phyloP scores from a whole-genome alignment of 495 filamentous ascomycete species.

The Hyaloscypha bicolor region DNA sequence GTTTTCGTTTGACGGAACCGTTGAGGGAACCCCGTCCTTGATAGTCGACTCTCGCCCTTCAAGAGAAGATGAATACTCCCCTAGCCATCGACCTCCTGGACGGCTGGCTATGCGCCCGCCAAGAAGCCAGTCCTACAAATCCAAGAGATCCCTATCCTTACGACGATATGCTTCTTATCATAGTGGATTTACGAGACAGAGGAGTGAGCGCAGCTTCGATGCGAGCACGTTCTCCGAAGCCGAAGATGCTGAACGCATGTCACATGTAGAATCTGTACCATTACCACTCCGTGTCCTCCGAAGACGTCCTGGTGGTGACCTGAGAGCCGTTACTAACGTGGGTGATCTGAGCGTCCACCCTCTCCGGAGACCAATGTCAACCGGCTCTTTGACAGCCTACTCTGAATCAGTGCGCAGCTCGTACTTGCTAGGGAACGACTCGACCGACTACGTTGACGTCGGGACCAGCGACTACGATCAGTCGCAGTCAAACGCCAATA shows the following conservation, averaged over 20 bases:
- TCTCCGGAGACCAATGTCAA: constrained; percentile 65
- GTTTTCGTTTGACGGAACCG: constrained; percentile 37
- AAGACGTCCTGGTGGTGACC: constrained; percentile 84
- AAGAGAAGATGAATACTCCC: constrained; percentile 35
- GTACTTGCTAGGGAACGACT: constrained; percentile 42
- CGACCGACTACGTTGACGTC: constrained; percentile 48
- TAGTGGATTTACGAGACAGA: constrained; percentile 64
- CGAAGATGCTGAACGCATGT: constrained; percentile 20
- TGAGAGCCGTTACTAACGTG: constrained; percentile 77
- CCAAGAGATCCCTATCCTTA: constrained; percentile 37
- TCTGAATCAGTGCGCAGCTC: constrained; percentile 70
- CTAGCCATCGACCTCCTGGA: constrained; percentile 39
- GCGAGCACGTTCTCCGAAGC: constrained; percentile 54
- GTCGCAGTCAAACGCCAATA: constrained; percentile 28
- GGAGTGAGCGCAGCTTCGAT: constrained; percentile 62
- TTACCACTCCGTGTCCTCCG: constrained; percentile 68
- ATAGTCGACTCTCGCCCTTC: constrained; percentile 24
- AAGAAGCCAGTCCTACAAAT: constrained; percentile 25
- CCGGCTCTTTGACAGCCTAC: constrained; percentile 69
- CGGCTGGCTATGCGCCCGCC: constrained; percentile 11
- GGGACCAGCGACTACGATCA: constrained; percentile 44
- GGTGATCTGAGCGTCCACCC: constrained; percentile 60
- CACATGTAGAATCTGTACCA: constrained; percentile 36
- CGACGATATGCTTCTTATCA: constrained; percentile 67
- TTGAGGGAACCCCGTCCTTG: constrained; percentile 27